Conservation (phyloP, 2,329 filamentous ascomycete species). For the Colletotrichum tropicicola region DNA sequence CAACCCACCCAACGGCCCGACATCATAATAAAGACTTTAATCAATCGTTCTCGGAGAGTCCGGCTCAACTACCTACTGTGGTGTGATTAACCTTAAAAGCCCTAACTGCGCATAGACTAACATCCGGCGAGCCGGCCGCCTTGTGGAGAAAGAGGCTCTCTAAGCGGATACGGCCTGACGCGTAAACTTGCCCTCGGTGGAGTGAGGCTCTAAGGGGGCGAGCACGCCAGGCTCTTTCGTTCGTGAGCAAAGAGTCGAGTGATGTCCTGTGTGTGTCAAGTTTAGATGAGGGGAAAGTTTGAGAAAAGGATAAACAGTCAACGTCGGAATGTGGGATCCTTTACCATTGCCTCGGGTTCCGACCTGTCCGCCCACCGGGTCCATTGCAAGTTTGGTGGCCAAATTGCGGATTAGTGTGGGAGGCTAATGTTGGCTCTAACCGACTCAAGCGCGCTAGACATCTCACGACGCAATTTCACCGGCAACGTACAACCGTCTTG, state of each 20-base stretch:
- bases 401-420: background rate
- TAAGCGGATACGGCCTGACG: conserved; percentile 13
- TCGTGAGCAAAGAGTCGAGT: background rate
- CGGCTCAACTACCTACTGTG: too few species aligned
- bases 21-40: background rate
- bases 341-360: background rate
- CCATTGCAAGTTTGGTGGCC: background rate
- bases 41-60: background rate
- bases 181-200: conserved; percentile 5
- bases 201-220: background rate
- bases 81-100: conserved; percentile 17
- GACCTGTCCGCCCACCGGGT: background rate
- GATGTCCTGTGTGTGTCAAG: background rate
- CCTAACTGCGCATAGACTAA: conserved; percentile 7
- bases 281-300: background rate
- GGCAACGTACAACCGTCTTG: conserved; percentile 18
- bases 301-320: background rate
- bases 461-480: conserved; percentile 1
- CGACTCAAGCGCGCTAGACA: background rate
- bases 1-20: background rate
- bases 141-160: conserved; percentile 15
- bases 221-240: background rate
- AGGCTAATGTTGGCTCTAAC: background rate
- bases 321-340: background rate
- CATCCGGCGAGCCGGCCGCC: background rate